Percentiles rank a stretch among this genome's conserved stretches.
phyloP scores from a whole-genome alignment of 2,329 filamentous ascomycete genomes.

The Fusarium albosuccineum region DNA sequence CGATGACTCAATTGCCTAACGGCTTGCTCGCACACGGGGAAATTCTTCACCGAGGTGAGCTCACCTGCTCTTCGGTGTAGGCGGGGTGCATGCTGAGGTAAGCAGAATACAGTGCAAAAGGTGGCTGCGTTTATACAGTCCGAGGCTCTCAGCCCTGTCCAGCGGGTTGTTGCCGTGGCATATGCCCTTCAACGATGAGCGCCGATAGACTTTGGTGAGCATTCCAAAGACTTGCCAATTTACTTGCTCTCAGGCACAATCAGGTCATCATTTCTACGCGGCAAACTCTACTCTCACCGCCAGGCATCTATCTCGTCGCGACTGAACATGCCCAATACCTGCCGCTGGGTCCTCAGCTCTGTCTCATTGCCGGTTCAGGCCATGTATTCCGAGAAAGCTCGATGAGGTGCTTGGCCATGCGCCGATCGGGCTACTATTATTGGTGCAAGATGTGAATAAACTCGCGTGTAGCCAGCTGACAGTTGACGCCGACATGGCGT shows the following conservation, averaged over 20 bases:
- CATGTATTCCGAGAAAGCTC: neutral
- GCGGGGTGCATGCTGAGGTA: constrained; percentile 29
- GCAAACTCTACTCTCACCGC: neutral
- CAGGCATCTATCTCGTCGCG: neutral
- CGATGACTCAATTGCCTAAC: constrained; percentile 49
- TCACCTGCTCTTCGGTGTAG: constrained; percentile 33
- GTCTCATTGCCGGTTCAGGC: constrained; percentile 3
- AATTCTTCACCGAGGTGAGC: constrained; percentile 48
- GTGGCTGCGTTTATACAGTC: neutral
- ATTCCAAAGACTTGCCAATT: constrained; percentile 33
- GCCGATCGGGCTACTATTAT: constrained; percentile 10
- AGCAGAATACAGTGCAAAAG: constrained; percentile 1
- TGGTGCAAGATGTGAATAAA: constrained; percentile 2
- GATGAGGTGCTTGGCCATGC: neutral
- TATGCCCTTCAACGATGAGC: constrained; percentile 8
- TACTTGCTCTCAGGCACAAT: constrained; percentile 5
- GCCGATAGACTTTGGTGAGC: constrained; percentile 33
- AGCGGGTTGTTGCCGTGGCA: constrained; percentile 2
- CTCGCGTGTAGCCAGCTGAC: constrained; percentile 19
- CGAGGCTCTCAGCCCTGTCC: neutral
- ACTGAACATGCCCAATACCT: neutral
- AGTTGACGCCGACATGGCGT: constrained; percentile 20
- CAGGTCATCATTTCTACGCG: constrained; percentile 5
- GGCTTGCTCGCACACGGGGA: constrained; percentile 17
- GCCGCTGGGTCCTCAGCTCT: constrained; percentile 5